Percentiles rank a stretch among this genome's conserved stretches.
Conservation (phyloP, 495 filamentous ascomycete genomes). For the Trichocladium antarcticum region DNA sequence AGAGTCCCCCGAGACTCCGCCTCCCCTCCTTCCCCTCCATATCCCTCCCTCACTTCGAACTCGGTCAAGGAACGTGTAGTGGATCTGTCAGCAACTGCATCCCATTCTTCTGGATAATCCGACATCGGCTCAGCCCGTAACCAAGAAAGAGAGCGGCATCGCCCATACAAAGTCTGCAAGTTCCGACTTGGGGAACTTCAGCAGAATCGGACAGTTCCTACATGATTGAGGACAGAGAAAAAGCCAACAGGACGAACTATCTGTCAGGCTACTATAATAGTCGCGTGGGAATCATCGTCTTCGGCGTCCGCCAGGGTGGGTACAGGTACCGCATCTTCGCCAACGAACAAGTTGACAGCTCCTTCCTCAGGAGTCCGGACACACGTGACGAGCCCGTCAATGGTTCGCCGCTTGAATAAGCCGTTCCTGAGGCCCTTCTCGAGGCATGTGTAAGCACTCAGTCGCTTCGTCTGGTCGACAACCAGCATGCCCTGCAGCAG, state of each 20-base stretch:
- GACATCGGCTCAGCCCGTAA: too few relatives aligned
- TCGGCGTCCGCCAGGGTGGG: background rate
- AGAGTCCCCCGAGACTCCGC: too few relatives aligned
- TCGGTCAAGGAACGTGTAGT: too few relatives aligned
- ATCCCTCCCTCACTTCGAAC: too few relatives aligned
- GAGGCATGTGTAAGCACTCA: background rate
- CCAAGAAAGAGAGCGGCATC: too few relatives aligned
- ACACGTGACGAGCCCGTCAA: background rate
- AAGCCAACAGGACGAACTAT: background rate
- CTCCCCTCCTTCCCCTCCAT: too few relatives aligned
- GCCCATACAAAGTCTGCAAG: too few relatives aligned
- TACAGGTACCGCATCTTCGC: background rate
- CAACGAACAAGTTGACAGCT: background rate
- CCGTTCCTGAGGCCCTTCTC: background rate
- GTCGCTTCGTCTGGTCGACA: background rate
- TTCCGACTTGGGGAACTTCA: too few relatives aligned
- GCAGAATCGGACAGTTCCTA: background rate
- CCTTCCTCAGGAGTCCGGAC: background rate
- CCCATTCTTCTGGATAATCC: too few relatives aligned
- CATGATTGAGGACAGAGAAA: background rate
- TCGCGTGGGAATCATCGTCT: background rate
- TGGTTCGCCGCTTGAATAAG: background rate
- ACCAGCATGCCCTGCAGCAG: background rate
- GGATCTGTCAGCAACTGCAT: too few relatives aligned
- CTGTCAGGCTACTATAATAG: background rate